Evolutionary conservation across 2,329 filamentous ascomycete species (phyloP).

Genomic region (Periconia digitata): DNA sequence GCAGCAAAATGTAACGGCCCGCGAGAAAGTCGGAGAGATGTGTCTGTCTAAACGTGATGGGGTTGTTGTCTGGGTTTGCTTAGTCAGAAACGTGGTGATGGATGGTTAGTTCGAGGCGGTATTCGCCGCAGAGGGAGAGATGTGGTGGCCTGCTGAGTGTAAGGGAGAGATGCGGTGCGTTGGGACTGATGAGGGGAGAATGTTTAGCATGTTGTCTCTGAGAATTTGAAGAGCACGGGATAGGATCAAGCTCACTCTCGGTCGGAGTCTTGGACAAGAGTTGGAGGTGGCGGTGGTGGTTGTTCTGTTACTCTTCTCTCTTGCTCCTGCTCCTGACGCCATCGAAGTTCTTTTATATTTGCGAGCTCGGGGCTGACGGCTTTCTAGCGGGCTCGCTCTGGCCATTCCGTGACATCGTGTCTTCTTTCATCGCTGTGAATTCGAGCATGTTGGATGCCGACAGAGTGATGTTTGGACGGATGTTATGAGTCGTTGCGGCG

Average conservation of each 20-base stretch:
- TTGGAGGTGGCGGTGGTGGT: background rate
- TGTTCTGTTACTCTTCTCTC: background rate
- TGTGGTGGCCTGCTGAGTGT: background rate
- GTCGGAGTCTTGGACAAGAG: background rate
- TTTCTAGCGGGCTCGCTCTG: background rate
- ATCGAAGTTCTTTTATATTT: background rate
- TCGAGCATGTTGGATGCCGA: background rate
- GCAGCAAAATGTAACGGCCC: background rate
- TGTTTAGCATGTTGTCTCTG: background rate
- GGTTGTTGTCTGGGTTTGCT: background rate
- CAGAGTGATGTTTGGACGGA: background rate
- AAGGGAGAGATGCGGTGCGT: background rate
- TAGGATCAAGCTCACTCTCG: background rate
- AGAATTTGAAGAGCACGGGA: background rate
- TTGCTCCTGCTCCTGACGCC: background rate
- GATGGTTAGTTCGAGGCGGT: background rate
- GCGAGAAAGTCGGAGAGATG: background rate
- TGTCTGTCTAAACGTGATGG: background rate
- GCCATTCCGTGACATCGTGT: background rate
- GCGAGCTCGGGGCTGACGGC: background rate
- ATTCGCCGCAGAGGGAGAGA: background rate
- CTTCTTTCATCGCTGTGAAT: background rate
- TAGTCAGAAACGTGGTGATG: background rate
- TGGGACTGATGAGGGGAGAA: background rate
- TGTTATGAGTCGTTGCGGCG: background rate